A percentile compares a stretch with the other conserved stretches of the same genome.
Evolutionary conservation across 176 grass and related monocot species (phyloP).

Genomic region (Neostapfia colusana): DNA sequence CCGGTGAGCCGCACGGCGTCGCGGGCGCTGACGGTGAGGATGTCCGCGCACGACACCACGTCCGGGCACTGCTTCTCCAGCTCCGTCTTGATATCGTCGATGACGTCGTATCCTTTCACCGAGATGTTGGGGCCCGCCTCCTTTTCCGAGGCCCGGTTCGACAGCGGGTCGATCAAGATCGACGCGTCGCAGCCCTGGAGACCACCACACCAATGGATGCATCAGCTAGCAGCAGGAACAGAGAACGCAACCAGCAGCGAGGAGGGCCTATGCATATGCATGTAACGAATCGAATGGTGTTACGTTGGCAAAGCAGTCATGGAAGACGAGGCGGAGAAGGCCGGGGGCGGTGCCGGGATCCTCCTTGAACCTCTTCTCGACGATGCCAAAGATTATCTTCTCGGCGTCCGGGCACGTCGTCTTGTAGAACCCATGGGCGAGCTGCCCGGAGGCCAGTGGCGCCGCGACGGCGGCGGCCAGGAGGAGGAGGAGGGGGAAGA

Average conservation of each 20-base stretch:
- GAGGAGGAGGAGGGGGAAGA: conserved; percentile 21
- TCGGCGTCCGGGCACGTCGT: conserved; percentile 43
- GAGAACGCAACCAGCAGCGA: too few relatives aligned
- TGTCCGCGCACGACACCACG: conserved; percentile 74
- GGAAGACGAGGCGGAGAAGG: conserved; percentile 58
- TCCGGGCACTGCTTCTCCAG: conserved; percentile 60
- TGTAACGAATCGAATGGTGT: background rate
- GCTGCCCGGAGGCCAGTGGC: conserved; percentile 22
- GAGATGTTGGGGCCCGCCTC: conserved; percentile 56
- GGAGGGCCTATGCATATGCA: background rate
- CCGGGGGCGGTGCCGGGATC: conserved; percentile 40
- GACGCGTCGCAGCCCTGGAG: conserved; percentile 72
- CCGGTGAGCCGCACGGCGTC: conserved; percentile 47
- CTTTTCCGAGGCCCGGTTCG: conserved; percentile 56
- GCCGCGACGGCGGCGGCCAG: background rate
- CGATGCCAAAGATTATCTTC: conserved; percentile 36
- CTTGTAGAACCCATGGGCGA: conserved; percentile 40
- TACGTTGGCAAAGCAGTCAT: conserved; percentile 55
- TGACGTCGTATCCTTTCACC: conserved; percentile 58
- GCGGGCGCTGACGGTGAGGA: conserved; percentile 39
- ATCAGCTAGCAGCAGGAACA: background rate
- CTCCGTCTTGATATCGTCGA: conserved; percentile 64
- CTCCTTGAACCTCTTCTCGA: conserved; percentile 34
- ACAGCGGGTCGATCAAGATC: conserved; percentile 63
- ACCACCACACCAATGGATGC: background rate